Evolutionary conservation across 83 land plant species (phyloP), one percentile per base, ranked within the genome.

Genomic region (Diphasiastrum complanatum): DNA sequence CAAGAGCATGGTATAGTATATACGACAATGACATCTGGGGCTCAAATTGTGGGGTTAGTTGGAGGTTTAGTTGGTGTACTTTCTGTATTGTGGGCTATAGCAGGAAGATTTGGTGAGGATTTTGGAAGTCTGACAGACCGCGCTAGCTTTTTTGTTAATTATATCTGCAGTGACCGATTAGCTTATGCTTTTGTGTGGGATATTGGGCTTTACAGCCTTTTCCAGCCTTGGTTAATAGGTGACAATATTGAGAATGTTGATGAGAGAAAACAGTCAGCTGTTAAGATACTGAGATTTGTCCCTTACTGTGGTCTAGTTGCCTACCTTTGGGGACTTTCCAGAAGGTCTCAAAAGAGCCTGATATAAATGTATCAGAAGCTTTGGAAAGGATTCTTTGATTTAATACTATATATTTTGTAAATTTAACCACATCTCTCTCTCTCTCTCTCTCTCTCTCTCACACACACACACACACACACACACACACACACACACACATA

Each of bases 141-240:
- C 29, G 80, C 74, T 86, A 68, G 80, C 30, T 93, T 75, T 61
- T 70, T 89, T 53, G 5, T 57, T 5, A 56, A 76, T 36, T 78
- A 86, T 48, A 59, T 93, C 12, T 76, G 78, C 26, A 79, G 80
- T 30, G 99, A 93, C 50, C 79, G 99, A 59, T 73, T 81, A 18
- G 91, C 86, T 14, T 93, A 93, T 71, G 99, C 99, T 27, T 93
- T 93, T 75, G 73, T 93, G 11, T 93, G 99, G 99, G 99, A 93
- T 63, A 79, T 93, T n/a, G 52, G 64, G 43, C 76, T 90, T 16
- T 93, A 83, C 74, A 46, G 63, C 49, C 51, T 86, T 22, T 89
- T 93, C 60, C 99, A 93, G 67, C 91, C 99, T 11, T 93, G 99
- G 99, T 66, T 93, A 68, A 85, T 93, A 6, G 83, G 82, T 25